These are phyloP conservation scores for Erodium moschatum DNA, from an alignment of 441 rosid genomes.

Conservation along the genomic window DNA sequence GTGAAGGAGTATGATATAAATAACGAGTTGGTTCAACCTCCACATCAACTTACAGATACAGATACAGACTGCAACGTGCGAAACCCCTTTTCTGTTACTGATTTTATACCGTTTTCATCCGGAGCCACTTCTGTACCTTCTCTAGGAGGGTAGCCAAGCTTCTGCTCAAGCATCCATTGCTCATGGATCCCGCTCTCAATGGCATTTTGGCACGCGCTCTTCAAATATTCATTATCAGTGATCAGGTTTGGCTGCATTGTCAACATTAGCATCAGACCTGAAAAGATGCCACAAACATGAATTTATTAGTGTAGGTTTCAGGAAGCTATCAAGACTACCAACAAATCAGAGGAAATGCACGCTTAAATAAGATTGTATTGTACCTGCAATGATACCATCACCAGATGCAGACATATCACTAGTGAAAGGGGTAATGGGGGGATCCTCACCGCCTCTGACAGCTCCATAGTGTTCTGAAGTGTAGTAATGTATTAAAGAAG, in stretches of 20 bases:
- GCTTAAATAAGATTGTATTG: conserved; percentile 8
- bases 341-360: background rate
- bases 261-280: conserved; percentile 82
- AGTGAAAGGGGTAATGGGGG: conserved; percentile 69
- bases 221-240: conserved; percentile 57
- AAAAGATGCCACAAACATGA: conserved; percentile 21
- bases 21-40: conserved; percentile 11
- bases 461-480: conserved; percentile 71
- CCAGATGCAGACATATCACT: conserved; percentile 85
- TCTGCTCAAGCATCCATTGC: conserved; percentile 61
- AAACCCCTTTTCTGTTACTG: conserved; percentile 54
- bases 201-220: conserved; percentile 52
- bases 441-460: conserved; percentile 73
- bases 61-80: conserved; percentile 33
- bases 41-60: conserved; percentile 33
- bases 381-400: conserved; percentile 92
- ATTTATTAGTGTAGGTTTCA: background rate
- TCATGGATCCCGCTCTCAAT: conserved; percentile 74
- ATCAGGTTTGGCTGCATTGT: conserved; percentile 58
- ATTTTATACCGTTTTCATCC: conserved; percentile 53
- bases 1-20: conserved; percentile 9
- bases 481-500: conserved; percentile 81
- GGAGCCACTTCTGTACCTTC: conserved; percentile 48
- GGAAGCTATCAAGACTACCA: background rate
- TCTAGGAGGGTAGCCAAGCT: conserved; percentile 61